phyloP scores from a whole-genome alignment of 2,329 filamentous ascomycete genomes.

The Teratosphaeria pseudoeucalypti region DNA sequence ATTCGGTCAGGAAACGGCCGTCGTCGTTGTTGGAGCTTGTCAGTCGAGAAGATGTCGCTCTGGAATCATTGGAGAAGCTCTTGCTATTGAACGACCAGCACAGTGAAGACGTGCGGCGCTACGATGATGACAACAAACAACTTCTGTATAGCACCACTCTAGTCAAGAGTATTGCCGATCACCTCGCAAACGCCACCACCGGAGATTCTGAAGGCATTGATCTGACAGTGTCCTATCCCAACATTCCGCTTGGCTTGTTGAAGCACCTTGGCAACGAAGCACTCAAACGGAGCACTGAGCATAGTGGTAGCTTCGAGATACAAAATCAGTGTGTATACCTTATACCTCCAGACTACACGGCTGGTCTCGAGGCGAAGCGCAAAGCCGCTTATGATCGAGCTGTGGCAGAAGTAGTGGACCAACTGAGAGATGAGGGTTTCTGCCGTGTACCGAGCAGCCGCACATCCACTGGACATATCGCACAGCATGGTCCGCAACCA shows the following conservation, averaged over 20 bases:
- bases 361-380: neutral
- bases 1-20: neutral
- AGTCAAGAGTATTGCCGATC: neutral
- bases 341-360: neutral
- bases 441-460: neutral
- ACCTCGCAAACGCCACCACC: neutral
- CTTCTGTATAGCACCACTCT: neutral
- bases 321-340: neutral
- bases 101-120: neutral
- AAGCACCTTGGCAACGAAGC: constrained; percentile 1
- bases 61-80: neutral
- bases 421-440: neutral
- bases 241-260: neutral
- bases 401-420: neutral
- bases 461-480: neutral
- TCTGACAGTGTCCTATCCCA: constrained; percentile 1
- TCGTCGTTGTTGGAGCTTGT: neutral
- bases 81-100: neutral
- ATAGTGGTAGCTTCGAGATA: neutral
- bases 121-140: neutral
- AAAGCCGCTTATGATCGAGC: neutral
- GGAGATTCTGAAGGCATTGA: constrained; percentile 1
- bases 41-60: neutral
- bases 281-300: neutral
- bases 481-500: neutral